These are phyloP conservation scores for Viola pubescens DNA, from an alignment of 441 rosid genomes.

Conservation along the genomic window DNA sequence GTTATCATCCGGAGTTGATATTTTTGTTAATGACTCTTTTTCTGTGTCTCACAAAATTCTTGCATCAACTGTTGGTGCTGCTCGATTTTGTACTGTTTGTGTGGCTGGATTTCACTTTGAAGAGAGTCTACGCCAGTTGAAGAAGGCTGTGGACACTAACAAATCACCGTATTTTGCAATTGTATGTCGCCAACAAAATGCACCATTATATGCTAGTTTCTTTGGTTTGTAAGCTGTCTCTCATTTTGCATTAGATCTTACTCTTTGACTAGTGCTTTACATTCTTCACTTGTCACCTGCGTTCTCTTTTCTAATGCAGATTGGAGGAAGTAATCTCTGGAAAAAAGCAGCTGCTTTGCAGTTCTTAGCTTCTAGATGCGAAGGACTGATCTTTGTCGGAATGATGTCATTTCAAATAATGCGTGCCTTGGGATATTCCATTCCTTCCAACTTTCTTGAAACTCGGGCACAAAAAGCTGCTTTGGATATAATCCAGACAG, in stretches of 20 bases:
- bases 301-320: conserved; percentile 31
- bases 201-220: background rate
- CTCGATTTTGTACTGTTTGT: conserved; percentile 44
- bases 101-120: conserved; percentile 68
- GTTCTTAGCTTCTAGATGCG: conserved; percentile 57
- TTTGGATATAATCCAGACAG: conserved; percentile 37
- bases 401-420: conserved; percentile 60
- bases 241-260: background rate
- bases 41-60: conserved; percentile 54
- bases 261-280: conserved; percentile 1
- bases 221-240: background rate
- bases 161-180: conserved; percentile 50
- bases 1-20: conserved; percentile 52
- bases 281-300: conserved; percentile 18
- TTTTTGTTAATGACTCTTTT: conserved; percentile 63
- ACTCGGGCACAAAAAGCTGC: conserved; percentile 41
- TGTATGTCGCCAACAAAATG: conserved; percentile 33
- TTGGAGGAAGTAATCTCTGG: conserved; percentile 60
- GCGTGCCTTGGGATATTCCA: conserved; percentile 42
- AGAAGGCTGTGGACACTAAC: conserved; percentile 27
- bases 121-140: conserved; percentile 36
- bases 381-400: conserved; percentile 55
- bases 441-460: conserved; percentile 42
- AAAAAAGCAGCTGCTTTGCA: conserved; percentile 51
- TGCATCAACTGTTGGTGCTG: conserved; percentile 58